Evolutionary conservation across 129 eudicot genomes (phyloP).

Genomic region (Lonicera japonica): DNA sequence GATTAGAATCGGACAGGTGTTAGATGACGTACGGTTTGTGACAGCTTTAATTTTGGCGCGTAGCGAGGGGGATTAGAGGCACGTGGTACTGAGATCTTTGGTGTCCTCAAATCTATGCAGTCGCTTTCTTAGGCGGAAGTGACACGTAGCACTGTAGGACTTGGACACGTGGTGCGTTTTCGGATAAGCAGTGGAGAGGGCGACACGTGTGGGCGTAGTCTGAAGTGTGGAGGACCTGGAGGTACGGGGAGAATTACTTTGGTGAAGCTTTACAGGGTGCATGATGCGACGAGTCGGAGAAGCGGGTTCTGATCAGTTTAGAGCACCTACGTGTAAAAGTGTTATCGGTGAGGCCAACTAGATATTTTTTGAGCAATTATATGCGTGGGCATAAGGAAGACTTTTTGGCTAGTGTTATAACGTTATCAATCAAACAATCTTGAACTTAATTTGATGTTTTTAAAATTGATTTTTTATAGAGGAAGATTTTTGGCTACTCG

Average conservation of each 20-base stretch:
- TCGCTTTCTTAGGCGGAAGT: neutral
- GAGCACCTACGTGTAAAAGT: too few species aligned
- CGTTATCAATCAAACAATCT: too few species aligned
- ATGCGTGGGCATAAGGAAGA: too few species aligned
- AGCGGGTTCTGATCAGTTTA: too few species aligned
- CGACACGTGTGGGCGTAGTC: conserved; percentile 12
- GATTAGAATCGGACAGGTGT: conserved; percentile 7
- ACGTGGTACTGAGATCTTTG: conserved; percentile 2
- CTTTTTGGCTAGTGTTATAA: too few species aligned
- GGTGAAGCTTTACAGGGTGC: conserved; percentile 7
- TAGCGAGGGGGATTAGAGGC: neutral
- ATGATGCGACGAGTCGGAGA: conserved; percentile 9
- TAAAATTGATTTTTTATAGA: too few species aligned
- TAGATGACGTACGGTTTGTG: neutral
- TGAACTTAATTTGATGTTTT: too few species aligned
- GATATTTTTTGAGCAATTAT: too few species aligned
- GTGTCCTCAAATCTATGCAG: neutral
- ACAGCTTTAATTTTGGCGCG: neutral
- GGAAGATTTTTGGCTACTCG: too few species aligned
- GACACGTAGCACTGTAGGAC: neutral
- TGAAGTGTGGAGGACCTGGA: neutral
- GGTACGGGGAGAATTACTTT: too few species aligned
- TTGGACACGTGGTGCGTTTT: neutral
- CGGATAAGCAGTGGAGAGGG: too few species aligned
- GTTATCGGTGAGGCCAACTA: too few species aligned